phyloP scores from a whole-genome alignment of 768 basidiomycete genomes.

The Boletus sp. region DNA sequence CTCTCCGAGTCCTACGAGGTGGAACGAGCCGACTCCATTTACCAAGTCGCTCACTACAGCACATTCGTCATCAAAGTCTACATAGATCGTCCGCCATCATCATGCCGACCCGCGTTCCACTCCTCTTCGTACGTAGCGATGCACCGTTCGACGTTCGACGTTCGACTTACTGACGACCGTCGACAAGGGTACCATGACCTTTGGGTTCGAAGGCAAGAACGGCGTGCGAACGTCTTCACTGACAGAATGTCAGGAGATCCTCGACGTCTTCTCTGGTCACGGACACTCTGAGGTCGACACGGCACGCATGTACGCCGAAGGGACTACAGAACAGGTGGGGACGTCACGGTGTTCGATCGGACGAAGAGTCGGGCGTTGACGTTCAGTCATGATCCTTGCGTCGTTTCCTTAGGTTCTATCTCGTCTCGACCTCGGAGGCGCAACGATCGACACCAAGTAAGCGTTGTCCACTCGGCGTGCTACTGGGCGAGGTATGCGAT shows the following conservation, averaged over 20 bases:
- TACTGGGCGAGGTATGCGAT: not conserved
- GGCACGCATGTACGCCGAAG: constrained; percentile 47
- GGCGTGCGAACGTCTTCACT: constrained; percentile 39
- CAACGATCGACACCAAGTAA: constrained; percentile 50
- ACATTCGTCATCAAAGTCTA: not conserved
- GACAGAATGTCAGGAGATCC: constrained; percentile 41
- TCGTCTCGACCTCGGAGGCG: constrained; percentile 40
- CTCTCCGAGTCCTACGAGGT: not conserved
- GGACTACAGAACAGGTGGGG: constrained; percentile 54
- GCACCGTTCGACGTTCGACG: not conserved
- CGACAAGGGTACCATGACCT: constrained; percentile 47
- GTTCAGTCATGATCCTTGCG: too few relatives aligned
- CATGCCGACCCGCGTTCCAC: constrained; percentile 30
- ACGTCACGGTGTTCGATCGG: not conserved
- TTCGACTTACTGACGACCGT: not conserved
- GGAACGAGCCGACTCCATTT: not conserved
- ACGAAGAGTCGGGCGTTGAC: not conserved
- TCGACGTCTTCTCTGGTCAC: constrained; percentile 42
- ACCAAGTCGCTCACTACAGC: not conserved
- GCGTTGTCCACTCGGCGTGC: not conserved
- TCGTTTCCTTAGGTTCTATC: constrained; percentile 33
- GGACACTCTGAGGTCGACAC: constrained; percentile 52
- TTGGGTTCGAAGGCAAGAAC: constrained; percentile 42
- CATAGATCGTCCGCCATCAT: not conserved
- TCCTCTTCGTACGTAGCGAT: constrained; percentile 22